These are phyloP conservation scores for Candida ponderosae DNA, from an alignment of 805 yeast species.

Conservation along the genomic window DNA sequence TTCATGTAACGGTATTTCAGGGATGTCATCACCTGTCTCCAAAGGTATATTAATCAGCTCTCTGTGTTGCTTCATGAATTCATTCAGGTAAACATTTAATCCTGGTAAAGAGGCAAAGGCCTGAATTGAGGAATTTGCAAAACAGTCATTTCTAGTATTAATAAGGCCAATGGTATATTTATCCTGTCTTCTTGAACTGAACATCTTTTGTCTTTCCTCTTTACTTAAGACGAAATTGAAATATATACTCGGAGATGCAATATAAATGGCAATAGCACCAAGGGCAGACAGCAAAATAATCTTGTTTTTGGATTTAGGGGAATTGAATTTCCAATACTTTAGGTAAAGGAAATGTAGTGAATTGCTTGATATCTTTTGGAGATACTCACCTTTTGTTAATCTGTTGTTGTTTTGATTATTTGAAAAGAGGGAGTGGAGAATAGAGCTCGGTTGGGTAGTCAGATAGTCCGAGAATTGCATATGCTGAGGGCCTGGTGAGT, in stretches of 20 bases:
- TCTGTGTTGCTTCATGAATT: slow-evolving; percentile 17
- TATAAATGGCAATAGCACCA: slow-evolving; percentile 18
- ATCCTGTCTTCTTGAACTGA: slow-evolving; percentile 50
- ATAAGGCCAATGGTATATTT: slow-evolving; percentile 74
- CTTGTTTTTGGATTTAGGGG: neutral
- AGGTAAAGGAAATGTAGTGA: slow-evolving; percentile 8
- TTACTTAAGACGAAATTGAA: slow-evolving; percentile 8
- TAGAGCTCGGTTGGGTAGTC: neutral
- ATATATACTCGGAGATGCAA: slow-evolving; percentile 21
- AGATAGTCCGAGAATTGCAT: slow-evolving; percentile 5
- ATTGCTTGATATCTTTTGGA: slow-evolving; percentile 6
- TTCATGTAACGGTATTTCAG: slow-evolving; percentile 45
- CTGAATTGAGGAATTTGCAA: slow-evolving; percentile 84
- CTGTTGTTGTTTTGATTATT: neutral
- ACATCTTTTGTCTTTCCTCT: slow-evolving; percentile 18
- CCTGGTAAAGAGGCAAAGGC: slow-evolving; percentile 60
- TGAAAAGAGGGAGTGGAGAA: neutral
- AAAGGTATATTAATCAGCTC: slow-evolving; percentile 7
- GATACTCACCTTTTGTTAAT: slow-evolving; percentile 11
- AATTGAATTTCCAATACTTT: slow-evolving; percentile 15
- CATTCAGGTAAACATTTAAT: slow-evolving; percentile 47
- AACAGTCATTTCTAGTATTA: slow-evolving; percentile 83
- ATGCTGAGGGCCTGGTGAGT: too few species aligned
- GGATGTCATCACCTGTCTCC: slow-evolving; percentile 15
- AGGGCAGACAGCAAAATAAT: neutral